Evolutionary conservation across 2,329 filamentous ascomycete genomes (phyloP), one percentile per base, ranked within the genome.

Genomic region (Ceratocystis papillata): DNA sequence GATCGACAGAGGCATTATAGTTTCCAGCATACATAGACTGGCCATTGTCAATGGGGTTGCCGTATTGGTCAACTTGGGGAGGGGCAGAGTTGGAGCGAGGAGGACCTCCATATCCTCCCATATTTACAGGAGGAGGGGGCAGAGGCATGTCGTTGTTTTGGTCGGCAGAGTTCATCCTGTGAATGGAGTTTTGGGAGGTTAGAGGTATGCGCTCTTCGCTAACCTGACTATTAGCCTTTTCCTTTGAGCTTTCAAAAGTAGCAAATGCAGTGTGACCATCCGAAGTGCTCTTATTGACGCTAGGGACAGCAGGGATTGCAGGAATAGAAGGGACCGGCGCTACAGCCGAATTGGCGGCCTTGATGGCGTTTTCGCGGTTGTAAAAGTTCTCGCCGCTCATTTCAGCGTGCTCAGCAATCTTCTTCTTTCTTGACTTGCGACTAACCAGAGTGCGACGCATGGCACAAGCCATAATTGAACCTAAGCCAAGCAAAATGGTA

Each of bases 371-470:
- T 75, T 87, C 84, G 67, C 87, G 82, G 72, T 87, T 88, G 76
- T 95, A 96, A 74, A 88, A 96, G 73, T 92, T 94, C 72, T 94
- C 86, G 33, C 93, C 93, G 74, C 89, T 97, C 92, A 97, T 97
- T 74, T 97, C 92, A 6, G 92, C 90, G 73, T 97, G 96, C 75
- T 95, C 89, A 1, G 86, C 90, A 73, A 97, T 95, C 59, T 90
- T 85, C 79, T 87, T 90, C 80, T 94, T 92, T 69, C 92, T 84
- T n/a, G 92, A 89, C 78, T 96, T 96, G 71, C 93, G 85, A 75
- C 89, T 89, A 68, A 96, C 89, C 67, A 97, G 79, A 1, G 92
- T 95, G 68, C 93, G 86, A 69, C 94, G 88, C 91, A 97, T 97
- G 25, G 90, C 91, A 74, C 92, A 99, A 7, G 91, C 92, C 45